Conservation (phyloP, 2,329 filamentous ascomycete species). For the Cladosporium sp. region DNA sequence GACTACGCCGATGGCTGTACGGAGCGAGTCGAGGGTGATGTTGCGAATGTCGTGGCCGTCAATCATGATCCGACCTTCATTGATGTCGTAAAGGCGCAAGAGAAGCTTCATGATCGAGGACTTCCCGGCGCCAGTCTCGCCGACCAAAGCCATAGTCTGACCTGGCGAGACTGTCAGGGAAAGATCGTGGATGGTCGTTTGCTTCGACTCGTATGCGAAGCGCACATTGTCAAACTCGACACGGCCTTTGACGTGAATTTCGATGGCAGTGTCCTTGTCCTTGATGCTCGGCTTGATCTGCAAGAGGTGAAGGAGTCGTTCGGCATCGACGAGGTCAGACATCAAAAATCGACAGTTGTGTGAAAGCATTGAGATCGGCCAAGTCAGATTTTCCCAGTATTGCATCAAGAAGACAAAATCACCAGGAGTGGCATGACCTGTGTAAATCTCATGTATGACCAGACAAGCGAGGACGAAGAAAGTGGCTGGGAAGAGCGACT, state of each 20-base stretch:
- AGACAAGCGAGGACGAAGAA: constrained; percentile 17
- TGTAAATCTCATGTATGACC: constrained; percentile 12
- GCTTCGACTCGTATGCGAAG: constrained; percentile 58
- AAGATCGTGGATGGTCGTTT: constrained; percentile 52
- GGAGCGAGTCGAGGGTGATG: constrained; percentile 58
- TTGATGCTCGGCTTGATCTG: constrained; percentile 58
- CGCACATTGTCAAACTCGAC: constrained; percentile 57
- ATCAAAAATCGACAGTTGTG: constrained; percentile 31
- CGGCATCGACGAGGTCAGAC: constrained; percentile 61
- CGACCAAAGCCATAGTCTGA: constrained; percentile 59
- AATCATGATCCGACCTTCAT: constrained; percentile 55
- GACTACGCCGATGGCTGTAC: constrained; percentile 62
- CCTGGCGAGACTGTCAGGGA: constrained; percentile 53
- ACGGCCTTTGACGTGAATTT: constrained; percentile 50
- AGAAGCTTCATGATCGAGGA: constrained; percentile 63
- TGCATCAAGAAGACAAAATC: constrained; percentile 65
- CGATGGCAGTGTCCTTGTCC: constrained; percentile 48
- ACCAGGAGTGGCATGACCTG: constrained; percentile 37
- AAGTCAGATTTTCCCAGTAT: constrained; percentile 63
- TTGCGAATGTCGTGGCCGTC: constrained; percentile 62
- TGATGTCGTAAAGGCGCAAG: constrained; percentile 61
- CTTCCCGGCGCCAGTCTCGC: constrained; percentile 64
- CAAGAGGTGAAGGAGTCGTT: constrained; percentile 60
- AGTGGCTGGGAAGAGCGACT: background rate
- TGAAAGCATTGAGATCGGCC: constrained; percentile 50